Evolutionary conservation across 257 asterid genomes (phyloP).

Genomic region (Forsythia viridissima): DNA sequence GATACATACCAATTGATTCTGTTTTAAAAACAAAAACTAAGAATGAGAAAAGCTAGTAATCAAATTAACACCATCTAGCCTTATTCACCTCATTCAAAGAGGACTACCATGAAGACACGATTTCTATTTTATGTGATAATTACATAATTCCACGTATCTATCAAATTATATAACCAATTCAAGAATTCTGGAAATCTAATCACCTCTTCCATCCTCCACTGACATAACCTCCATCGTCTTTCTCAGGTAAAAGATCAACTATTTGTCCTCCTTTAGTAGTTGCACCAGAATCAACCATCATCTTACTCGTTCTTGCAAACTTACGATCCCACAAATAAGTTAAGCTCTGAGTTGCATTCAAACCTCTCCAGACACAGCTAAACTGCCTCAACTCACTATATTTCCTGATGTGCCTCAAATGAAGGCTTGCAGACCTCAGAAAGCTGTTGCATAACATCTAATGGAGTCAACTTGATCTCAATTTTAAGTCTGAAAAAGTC

Average conservation of each 20-base stretch:
- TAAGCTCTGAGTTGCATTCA: constrained; percentile 42
- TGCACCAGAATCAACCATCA: constrained; percentile 87
- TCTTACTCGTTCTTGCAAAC: constrained; percentile 41
- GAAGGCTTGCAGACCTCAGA: constrained; percentile 52
- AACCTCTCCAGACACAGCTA: constrained; percentile 42
- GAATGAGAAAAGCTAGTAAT: background rate
- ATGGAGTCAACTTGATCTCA: constrained; percentile 37
- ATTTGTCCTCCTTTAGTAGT: constrained; percentile 58
- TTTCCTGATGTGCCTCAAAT: constrained; percentile 47
- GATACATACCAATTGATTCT: background rate
- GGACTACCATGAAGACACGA: background rate
- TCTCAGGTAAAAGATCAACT: constrained; percentile 51
- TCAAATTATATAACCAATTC: background rate
- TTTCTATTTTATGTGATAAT: background rate
- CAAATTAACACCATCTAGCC: background rate
- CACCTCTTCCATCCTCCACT: constrained; percentile 98
- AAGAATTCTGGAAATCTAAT: constrained; percentile 25
- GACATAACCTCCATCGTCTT: constrained; percentile 73
- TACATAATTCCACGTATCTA: background rate
- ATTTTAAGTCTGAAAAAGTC: background rate
- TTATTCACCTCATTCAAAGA: background rate
- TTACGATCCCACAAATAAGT: constrained; percentile 37
- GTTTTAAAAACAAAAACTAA: background rate
- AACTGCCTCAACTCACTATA: constrained; percentile 42
- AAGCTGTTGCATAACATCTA: constrained; percentile 86